Base-by-base conservation (phyloP, 768 basidiomycete species). In the Calvatia gigantea region DNA sequence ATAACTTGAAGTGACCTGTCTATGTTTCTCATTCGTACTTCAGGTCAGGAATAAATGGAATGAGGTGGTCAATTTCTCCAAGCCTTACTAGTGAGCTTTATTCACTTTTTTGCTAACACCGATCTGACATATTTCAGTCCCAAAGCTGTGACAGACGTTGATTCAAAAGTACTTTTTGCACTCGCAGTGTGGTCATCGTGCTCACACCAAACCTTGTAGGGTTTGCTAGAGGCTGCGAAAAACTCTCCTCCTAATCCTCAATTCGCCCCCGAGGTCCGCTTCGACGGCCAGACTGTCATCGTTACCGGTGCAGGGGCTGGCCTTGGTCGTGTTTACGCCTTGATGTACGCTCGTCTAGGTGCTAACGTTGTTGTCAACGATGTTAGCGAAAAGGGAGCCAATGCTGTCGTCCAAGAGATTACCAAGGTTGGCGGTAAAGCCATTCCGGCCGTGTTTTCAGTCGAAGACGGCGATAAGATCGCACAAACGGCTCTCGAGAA, bases 291-390 rank as follows among this genome's bases (percentile, higher is more conserved):
- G 75, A 96, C 94, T 9, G 91, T 90, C 57, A 85, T 99, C 63
- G 81, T 98, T 62, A 98, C 97, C 2, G 97, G 96, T 35, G 91
- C 94, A 6, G 96, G 96, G 38, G 92, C 89, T 25, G 97, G 96
- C 50, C 84, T 99, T 28, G 97, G 97, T 15, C 86, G 97, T 27
- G 82, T 84, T 1, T 97, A 98, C 66, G 91, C 97, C 0, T 78
- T 88, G 39, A 91, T 98, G 90, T 98, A 89, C 65, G 91, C 81
- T 23, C 85, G 82, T 51, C 84, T 95, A 7, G 96, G 97, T n/a
- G 96, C 94, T 8, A 97, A 97, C 63, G 91, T 99, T 29, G 90
- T 98, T 42, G 84, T 98, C 39, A 99, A 98, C 67, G 97, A 99
- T 64, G 87, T 98, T 44, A 93, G 80, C 67, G 88, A 87, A 65